phyloP scores from a whole-genome alignment of 1,139 yeast genomes.

The Yamadazyma mexicana region DNA sequence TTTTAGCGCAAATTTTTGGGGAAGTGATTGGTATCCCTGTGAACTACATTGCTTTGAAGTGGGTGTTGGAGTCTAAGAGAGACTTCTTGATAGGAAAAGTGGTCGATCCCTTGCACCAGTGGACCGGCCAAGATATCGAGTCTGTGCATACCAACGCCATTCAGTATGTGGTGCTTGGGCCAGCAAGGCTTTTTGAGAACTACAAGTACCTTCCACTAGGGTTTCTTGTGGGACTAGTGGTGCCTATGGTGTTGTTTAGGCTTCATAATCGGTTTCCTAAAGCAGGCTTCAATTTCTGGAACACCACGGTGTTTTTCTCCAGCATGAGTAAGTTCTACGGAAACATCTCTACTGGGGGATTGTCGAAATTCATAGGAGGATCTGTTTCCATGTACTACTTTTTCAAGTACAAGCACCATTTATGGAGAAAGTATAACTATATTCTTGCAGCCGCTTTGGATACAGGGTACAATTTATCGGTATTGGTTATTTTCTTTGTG shows the following conservation, averaged over 20 bases:
- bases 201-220: slow-evolving; percentile 47
- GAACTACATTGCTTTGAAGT: slow-evolving; percentile 45
- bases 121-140: slow-evolving; percentile 50
- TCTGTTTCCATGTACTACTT: slow-evolving; percentile 48
- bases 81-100: slow-evolving; percentile 38
- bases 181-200: slow-evolving; percentile 37
- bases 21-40: slow-evolving; percentile 52
- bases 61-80: slow-evolving; percentile 43
- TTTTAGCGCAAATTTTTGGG: slow-evolving; percentile 50
- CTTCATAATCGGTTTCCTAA: slow-evolving; percentile 25
- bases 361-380: slow-evolving; percentile 48
- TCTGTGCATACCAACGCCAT: slow-evolving; percentile 48
- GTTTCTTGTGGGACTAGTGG: slow-evolving; percentile 38
- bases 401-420: slow-evolving; percentile 31
- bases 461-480: slow-evolving; percentile 47
- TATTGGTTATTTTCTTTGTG: slow-evolving; percentile 37
- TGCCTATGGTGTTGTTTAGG: slow-evolving; percentile 34
- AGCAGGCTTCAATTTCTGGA: slow-evolving; percentile 38
- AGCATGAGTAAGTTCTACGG: slow-evolving; percentile 48
- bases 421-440: slow-evolving; percentile 47
- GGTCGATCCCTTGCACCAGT: slow-evolving; percentile 48
- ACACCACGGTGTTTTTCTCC: slow-evolving; percentile 50
- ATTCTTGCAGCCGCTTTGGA: slow-evolving; percentile 51
- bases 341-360: slow-evolving; percentile 42
- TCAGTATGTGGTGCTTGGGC: slow-evolving; percentile 52